Evolutionary conservation across 176 grass and related monocot species (phyloP).

Genomic region (Pharus latifolius): DNA sequence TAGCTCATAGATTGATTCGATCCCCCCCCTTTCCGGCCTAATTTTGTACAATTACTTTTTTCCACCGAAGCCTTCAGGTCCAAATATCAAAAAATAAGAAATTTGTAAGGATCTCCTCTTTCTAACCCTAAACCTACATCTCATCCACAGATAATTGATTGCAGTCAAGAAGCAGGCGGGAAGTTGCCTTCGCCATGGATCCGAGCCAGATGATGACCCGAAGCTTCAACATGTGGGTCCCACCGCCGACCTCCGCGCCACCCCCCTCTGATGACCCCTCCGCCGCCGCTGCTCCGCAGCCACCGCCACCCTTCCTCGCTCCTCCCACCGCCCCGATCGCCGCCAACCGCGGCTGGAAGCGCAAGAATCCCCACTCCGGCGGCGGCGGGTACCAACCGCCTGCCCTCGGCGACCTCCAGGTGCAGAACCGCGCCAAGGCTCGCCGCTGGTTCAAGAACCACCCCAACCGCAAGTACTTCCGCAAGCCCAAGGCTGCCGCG

Average conservation of each 20-base stretch:
- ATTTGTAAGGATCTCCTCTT: no score
- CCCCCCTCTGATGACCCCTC: conserved; percentile 6
- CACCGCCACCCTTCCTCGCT: background rate
- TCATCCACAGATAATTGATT: no score
- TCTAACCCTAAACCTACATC: no score
- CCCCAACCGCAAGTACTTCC: conserved; percentile 35
- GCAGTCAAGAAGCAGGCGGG: no score
- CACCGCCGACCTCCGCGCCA: background rate
- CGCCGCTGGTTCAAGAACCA: conserved; percentile 68
- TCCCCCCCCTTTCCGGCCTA: no score
- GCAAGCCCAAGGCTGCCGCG: conserved; percentile 61
- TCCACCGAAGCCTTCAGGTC: no score
- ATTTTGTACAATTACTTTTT: no score
- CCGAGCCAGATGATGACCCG: conserved; percentile 45
- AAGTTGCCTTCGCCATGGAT: no score
- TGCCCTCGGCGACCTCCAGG: conserved; percentile 61
- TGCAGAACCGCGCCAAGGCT: conserved; percentile 81
- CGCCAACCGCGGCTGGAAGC: conserved; percentile 39
- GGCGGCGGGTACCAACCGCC: conserved; percentile 52
- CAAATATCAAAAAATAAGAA: no score
- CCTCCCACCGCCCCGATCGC: conserved; percentile 6
- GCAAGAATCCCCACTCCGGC: conserved; percentile 16
- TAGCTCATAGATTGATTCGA: no score
- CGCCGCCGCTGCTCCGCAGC: background rate
- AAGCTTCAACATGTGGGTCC: conserved; percentile 50